phyloP scores from a whole-genome alignment of 1,284 basidiomycete genomes.

The Pseudozyma sp. region DNA sequence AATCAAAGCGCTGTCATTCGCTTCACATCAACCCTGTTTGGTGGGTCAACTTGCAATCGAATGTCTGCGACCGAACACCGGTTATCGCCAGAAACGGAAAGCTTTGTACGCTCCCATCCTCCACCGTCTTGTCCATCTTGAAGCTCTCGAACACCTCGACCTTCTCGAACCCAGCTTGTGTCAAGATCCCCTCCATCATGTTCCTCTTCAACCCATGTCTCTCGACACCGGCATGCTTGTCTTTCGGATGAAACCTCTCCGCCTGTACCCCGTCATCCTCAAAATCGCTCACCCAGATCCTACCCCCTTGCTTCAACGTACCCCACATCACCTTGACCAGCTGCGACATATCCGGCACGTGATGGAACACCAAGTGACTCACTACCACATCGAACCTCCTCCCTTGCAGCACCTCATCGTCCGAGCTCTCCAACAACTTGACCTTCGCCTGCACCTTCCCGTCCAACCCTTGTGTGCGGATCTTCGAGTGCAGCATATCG shows the following conservation, averaged over 20 bases:
- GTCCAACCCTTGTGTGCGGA: not conserved
- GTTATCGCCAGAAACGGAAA: constrained; percentile 49
- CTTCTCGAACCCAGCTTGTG: constrained; percentile 28
- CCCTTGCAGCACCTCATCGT: constrained; percentile 30
- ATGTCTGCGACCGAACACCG: constrained; percentile 14
- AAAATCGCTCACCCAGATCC: constrained; percentile 45
- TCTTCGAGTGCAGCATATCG: constrained; percentile 39
- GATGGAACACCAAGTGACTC: constrained; percentile 51
- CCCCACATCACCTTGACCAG: constrained; percentile 35
- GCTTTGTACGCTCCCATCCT: constrained; percentile 7
- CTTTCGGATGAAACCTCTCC: constrained; percentile 44
- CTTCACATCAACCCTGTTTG: not conserved
- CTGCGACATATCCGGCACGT: constrained; percentile 36
- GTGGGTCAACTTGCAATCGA: not conserved
- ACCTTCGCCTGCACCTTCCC: constrained; percentile 26
- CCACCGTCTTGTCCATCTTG: constrained; percentile 36
- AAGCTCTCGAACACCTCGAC: constrained; percentile 50
- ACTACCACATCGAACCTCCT: constrained; percentile 31
- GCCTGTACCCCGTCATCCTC: constrained; percentile 36
- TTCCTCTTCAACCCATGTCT: constrained; percentile 37
- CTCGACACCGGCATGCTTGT: constrained; percentile 47
- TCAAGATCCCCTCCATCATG: constrained; percentile 40
- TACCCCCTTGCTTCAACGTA: constrained; percentile 12
- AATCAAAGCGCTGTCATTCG: too few species aligned
- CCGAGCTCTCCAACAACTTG: constrained; percentile 33